These are phyloP conservation scores for Penicillium brasilianum DNA, from an alignment of 2,329 filamentous ascomycete genomes.

Conservation along the genomic window DNA sequence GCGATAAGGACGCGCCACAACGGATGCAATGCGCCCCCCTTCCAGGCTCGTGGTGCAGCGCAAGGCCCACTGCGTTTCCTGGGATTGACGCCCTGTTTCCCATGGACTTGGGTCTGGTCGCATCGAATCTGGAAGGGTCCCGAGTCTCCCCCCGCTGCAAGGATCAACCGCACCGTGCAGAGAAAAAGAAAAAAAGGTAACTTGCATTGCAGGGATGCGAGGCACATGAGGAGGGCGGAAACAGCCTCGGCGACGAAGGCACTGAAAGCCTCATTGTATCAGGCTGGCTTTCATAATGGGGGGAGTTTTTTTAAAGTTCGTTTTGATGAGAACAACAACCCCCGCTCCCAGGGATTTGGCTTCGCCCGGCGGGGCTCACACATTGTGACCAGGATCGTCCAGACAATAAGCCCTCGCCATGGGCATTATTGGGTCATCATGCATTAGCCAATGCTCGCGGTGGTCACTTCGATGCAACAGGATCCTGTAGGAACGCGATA, in stretches of 20 bases:
- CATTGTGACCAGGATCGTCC: conserved; percentile 9
- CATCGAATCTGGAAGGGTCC: neutral
- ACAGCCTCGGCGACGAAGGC: neutral
- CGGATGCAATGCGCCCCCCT: conserved; percentile 9
- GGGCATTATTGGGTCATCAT: conserved; percentile 12
- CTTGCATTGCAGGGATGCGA: conserved; percentile 5
- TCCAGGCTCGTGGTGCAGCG: conserved; percentile 2
- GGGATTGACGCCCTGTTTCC: conserved; percentile 7
- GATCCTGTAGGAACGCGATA: conserved; percentile 10
- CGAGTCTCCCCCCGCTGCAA: conserved; percentile 17
- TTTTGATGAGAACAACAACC: neutral
- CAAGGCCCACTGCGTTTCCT: conserved; percentile 15
- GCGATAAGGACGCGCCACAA: conserved; percentile 13
- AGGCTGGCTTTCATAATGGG: neutral
- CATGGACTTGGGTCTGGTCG: neutral
- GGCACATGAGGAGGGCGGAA: neutral
- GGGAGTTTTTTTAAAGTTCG: neutral
- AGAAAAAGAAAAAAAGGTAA: conserved; percentile 14
- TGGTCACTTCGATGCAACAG: conserved; percentile 11
- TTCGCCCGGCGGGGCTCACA: neutral
- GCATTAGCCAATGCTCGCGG: conserved; percentile 15
- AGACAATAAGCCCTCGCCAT: conserved; percentile 6
- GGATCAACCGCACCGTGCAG: conserved; percentile 20
- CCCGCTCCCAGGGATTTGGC: conserved; percentile 4
- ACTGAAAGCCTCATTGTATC: neutral